These are phyloP conservation scores for Exidia glandulosa DNA, from an alignment of 768 basidiomycete species.

Conservation along the genomic window DNA sequence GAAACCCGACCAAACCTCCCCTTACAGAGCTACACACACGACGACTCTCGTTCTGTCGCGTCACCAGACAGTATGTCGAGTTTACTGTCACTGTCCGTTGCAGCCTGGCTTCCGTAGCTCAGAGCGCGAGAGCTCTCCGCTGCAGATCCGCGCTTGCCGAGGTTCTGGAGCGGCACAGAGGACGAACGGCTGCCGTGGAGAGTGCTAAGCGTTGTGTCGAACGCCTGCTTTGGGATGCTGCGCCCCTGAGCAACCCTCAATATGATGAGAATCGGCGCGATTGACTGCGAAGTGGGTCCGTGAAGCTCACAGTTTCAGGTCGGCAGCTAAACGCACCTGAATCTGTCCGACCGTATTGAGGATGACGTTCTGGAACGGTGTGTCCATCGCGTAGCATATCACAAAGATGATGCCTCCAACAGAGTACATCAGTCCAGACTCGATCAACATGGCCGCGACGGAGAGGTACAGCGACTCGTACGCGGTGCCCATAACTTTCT, in stretches of 20 bases:
- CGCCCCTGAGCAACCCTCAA: not conserved
- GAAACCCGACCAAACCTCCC: no score
- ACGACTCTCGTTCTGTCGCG: no score
- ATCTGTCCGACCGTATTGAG: conserved; percentile 22
- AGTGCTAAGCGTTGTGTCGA: no score
- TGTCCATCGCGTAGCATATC: conserved; percentile 16
- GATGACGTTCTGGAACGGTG: conserved; percentile 20
- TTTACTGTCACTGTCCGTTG: no score
- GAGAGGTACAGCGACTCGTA: not conserved
- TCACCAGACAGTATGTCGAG: no score
- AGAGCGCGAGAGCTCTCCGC: no score
- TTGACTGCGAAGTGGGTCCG: not conserved
- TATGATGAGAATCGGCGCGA: not conserved
- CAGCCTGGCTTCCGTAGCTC: no score
- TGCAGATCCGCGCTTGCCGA: no score
- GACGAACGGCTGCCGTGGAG: no score
- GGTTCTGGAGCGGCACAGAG: no score
- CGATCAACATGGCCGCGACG: conserved; percentile 21
- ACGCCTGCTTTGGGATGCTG: not conserved
- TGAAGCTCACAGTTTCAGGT: not conserved
- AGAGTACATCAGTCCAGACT: conserved; percentile 23
- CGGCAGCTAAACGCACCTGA: conserved; percentile 8
- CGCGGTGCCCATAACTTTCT: not conserved
- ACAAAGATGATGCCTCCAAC: conserved; percentile 20
- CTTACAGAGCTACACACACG: no score